Base-by-base conservation (phyloP, 2,329 filamentous ascomycete species). In the Zopfia rhizophila region DNA sequence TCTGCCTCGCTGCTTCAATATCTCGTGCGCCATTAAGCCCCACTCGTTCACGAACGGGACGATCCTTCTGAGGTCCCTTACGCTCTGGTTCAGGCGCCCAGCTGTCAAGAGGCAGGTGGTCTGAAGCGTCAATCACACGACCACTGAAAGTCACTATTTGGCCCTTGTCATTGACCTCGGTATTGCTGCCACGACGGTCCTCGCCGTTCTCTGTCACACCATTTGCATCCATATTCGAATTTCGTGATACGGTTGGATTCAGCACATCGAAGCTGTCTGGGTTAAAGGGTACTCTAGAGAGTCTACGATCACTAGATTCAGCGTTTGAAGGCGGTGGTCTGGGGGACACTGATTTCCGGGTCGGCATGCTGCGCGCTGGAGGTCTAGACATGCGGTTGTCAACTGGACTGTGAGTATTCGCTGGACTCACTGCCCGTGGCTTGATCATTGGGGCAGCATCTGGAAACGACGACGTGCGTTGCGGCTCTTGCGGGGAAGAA, bases 91-190 rank as follows among this genome's bases (percentile, higher is more conserved):
- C 88, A 0, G 88, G 88, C 2, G 88, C 88, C 88, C 88, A 91
- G 1, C 84, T 84, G 43, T 89, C 85, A 65, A 90, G 82, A 0
- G 89, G 89, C 11, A 92, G 77, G 63, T 92, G 89, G 68, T 93
- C 89, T 0, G 88, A 90, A 1, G 89, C 89, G 62, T 93, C 89
- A 43, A 93, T 82, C 60, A 91, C 87, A 43, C 87, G 81, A 5
- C 89, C 89, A 63, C 91, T 88, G 53, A 88, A 81, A 1, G 84
- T 88, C 40, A 91, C 85, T 50, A 92, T 90, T 61, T 90, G 90
- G 7, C 83, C 86, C 38, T 82, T 79, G 1, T 78, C 73, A 40
- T 85, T 70, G 51, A 66, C 57, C 29, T 70, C 82, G 53, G 79
- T 75, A 38, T 60, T 59, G 36, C 62, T 68, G 2, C 62, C 57